Percentiles rank a stretch among this genome's conserved stretches.
phyloP scores from a whole-genome alignment of 2,329 filamentous ascomycete genomes.

The Metarhizium guizhouense region DNA sequence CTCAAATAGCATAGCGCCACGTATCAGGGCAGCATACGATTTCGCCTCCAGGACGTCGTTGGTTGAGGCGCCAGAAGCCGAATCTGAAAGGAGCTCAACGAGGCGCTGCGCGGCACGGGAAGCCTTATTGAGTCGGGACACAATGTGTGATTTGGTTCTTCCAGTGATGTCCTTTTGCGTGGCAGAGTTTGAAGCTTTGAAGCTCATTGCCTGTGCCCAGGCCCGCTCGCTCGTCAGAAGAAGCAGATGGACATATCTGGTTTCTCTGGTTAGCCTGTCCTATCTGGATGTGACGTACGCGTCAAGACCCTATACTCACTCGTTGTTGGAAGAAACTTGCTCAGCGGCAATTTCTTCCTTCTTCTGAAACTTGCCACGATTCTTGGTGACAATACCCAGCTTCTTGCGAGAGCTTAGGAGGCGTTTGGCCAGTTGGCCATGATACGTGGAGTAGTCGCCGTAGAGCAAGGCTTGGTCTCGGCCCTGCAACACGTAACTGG shows the following conservation, averaged over 20 bases:
- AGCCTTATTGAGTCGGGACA: constrained; percentile 79
- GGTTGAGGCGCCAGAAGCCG: constrained; percentile 55
- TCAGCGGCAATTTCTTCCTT: constrained; percentile 63
- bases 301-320: constrained; percentile 2
- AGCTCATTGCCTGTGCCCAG: constrained; percentile 92
- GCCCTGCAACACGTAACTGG: constrained; percentile 68
- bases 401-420: constrained; percentile 78
- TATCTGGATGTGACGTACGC: constrained; percentile 4
- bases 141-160: constrained; percentile 75
- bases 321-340: constrained; percentile 45
- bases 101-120: constrained; percentile 60
- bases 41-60: constrained; percentile 75
- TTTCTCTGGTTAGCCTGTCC: neutral
- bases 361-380: constrained; percentile 74
- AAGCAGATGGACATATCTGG: constrained; percentile 67
- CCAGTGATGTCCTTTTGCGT: constrained; percentile 74
- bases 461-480: constrained; percentile 78
- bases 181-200: constrained; percentile 74
- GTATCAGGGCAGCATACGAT: constrained; percentile 71
- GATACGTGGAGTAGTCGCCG: constrained; percentile 83
- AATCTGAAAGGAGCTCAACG: constrained; percentile 55
- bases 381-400: constrained; percentile 73
- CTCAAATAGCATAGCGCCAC: constrained; percentile 74
- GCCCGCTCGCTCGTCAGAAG: constrained; percentile 82
- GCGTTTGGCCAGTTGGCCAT: constrained; percentile 67